Conservation (phyloP, 371 early-diverging fungal genomes). For the Rhizopus arrhizus region DNA sequence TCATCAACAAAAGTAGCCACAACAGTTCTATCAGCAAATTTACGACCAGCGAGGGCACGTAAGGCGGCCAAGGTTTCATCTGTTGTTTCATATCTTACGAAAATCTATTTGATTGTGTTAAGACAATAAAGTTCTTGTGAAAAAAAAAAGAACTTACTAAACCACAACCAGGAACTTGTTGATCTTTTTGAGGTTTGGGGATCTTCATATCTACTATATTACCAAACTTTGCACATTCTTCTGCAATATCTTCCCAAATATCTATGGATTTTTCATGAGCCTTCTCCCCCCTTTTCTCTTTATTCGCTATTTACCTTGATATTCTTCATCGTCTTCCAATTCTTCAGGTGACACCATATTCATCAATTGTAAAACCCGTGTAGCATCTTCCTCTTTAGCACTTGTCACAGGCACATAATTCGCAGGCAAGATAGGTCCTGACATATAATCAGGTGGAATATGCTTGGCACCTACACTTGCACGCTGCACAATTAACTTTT, state of each 20-base stretch:
- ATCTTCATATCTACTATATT: constrained; percentile 78
- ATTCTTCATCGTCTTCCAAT: constrained; percentile 85
- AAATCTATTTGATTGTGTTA: constrained; percentile 60
- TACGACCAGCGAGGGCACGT: constrained; percentile 89
- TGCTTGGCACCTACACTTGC: constrained; percentile 85
- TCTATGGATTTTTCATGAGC: constrained; percentile 51
- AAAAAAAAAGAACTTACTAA: constrained; percentile 63
- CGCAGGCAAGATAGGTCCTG: constrained; percentile 14
- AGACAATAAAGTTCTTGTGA: too few relatives aligned
- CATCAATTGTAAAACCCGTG: constrained; percentile 82
- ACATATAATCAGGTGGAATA: constrained; percentile 19
- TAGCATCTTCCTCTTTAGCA: constrained; percentile 66
- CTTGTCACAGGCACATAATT: constrained; percentile 30
- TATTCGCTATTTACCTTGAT: constrained; percentile 61
- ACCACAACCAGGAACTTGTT: constrained; percentile 74
- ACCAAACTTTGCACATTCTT: constrained; percentile 92
- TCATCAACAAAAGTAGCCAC: constrained; percentile 83
- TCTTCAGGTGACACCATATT: constrained; percentile 95
- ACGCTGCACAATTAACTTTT: constrained; percentile 90
- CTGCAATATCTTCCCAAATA: constrained; percentile 88
- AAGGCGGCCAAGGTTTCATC: constrained; percentile 73
- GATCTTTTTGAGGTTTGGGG: constrained; percentile 72
- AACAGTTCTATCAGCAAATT: constrained; percentile 93
- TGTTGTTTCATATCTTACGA: constrained; percentile 70
- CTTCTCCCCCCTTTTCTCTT: too few relatives aligned